Evolutionary conservation across 2,329 filamentous ascomycete genomes (phyloP).

Genomic region (Diaporthe sp.): DNA sequence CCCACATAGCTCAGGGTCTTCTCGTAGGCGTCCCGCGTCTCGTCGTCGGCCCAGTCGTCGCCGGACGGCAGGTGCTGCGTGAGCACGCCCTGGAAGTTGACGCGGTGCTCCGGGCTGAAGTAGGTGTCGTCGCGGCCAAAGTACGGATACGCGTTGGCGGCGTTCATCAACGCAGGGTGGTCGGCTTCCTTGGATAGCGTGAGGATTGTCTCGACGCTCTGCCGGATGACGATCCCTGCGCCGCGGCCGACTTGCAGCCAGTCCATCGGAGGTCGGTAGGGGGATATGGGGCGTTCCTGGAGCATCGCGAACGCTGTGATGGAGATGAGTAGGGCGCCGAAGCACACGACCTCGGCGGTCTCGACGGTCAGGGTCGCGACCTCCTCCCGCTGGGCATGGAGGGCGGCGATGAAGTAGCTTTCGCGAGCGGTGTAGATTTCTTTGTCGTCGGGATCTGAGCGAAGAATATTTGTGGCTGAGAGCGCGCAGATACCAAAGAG

Average conservation of each 20-base stretch:
- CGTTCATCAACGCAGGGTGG: slow-evolving; percentile 57
- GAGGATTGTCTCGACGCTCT: slow-evolving; percentile 45
- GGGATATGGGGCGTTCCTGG: slow-evolving; percentile 45
- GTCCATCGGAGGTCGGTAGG: slow-evolving; percentile 47
- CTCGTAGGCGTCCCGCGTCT: slow-evolving; percentile 48
- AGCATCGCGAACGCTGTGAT: slow-evolving; percentile 48
- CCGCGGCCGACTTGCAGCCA: slow-evolving; percentile 48
- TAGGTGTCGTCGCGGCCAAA: slow-evolving; percentile 48
- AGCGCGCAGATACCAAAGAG: slow-evolving; percentile 45
- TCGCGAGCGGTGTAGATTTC: slow-evolving; percentile 47
- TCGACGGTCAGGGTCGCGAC: slow-evolving; percentile 44
- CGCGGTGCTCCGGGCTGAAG: slow-evolving; percentile 46
- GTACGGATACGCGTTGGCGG: slow-evolving; percentile 57
- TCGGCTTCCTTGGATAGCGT: slow-evolving; percentile 59
- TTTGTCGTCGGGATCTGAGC: slow-evolving; percentile 38
- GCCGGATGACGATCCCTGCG: slow-evolving; percentile 47
- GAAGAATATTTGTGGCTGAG: slow-evolving; percentile 46
- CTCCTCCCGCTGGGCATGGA: slow-evolving; percentile 47
- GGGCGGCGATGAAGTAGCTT: slow-evolving; percentile 47
- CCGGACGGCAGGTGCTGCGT: slow-evolving; percentile 43
- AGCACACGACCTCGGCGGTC: slow-evolving; percentile 47
- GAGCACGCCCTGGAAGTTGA: slow-evolving; percentile 42
- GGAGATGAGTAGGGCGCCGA: slow-evolving; percentile 46
- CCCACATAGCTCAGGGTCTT: slow-evolving; percentile 48
- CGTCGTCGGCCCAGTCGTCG: slow-evolving; percentile 44